Percentiles rank a stretch among this genome's conserved stretches.
Conservation (phyloP, 2,329 filamentous ascomycete species). For the Graphium sp. region DNA sequence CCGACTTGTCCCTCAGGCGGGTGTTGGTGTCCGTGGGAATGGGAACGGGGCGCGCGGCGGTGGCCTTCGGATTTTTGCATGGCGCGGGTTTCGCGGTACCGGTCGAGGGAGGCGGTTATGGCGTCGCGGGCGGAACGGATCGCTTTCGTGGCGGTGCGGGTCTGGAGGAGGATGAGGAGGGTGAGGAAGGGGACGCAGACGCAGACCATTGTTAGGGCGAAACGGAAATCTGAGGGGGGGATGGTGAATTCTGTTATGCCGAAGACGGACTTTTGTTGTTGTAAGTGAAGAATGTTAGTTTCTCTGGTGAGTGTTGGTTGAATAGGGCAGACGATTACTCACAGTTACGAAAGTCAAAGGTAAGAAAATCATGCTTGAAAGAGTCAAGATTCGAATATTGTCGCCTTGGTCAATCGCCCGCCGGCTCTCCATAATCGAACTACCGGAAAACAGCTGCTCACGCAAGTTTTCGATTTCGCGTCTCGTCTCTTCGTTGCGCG, state of each 20-base stretch:
- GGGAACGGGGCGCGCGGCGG: no score
- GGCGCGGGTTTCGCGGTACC: no score
- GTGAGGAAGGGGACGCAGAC: conserved; percentile 35
- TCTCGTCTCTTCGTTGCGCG: conserved; percentile 33
- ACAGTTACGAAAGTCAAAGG: conserved; percentile 44
- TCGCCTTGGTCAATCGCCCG: conserved; percentile 47
- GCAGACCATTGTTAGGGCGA: conserved; percentile 45
- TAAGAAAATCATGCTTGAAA: conserved; percentile 44
- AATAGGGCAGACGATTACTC: conserved; percentile 6
- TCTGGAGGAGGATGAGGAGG: conserved; percentile 26
- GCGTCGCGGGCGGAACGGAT: background rate
- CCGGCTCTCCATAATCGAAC: conserved; percentile 42
- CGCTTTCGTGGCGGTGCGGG: conserved; percentile 15
- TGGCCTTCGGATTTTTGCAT: no score
- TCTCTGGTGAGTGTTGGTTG: background rate
- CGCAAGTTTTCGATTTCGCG: conserved; percentile 38
- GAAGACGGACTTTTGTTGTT: conserved; percentile 28
- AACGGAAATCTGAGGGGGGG: conserved; percentile 23
- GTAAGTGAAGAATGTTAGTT: no score
- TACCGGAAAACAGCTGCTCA: conserved; percentile 46
- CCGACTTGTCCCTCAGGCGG: no score
- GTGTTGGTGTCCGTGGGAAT: no score
- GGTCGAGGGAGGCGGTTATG: no score
- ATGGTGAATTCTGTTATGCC: conserved; percentile 31
- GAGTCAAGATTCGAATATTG: conserved; percentile 42